Conservation (phyloP, 108 stramenopile genomes). For the Cyclotella atomus region DNA sequence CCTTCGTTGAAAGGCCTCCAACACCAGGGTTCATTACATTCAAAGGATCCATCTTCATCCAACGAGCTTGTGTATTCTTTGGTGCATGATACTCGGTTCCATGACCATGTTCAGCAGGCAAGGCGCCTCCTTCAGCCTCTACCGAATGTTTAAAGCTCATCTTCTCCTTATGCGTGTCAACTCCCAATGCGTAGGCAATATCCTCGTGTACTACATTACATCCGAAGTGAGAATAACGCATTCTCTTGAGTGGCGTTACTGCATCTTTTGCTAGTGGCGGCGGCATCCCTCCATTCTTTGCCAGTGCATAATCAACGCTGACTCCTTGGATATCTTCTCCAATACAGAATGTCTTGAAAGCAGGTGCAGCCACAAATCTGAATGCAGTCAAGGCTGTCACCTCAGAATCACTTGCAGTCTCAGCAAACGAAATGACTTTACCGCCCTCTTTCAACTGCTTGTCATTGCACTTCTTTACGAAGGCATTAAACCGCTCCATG, state of each 20-base stretch:
- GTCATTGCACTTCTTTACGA: conserved; percentile 57
- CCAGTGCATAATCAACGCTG: conserved; percentile 83
- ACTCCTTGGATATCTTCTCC: conserved; percentile 80
- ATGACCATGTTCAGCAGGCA: conserved; percentile 89
- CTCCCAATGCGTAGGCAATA: conserved; percentile 69
- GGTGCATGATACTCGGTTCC: conserved; percentile 88
- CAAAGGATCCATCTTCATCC: conserved; percentile 86
- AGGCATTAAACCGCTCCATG: conserved; percentile 63
- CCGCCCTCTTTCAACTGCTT: conserved; percentile 50
- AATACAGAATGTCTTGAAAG: conserved; percentile 78
- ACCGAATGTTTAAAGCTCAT: conserved; percentile 72
- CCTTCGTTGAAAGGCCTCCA: conserved; percentile 60
- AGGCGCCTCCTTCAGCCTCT: conserved; percentile 58
- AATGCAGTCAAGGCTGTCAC: conserved; percentile 66
- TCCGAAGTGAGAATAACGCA: conserved; percentile 89
- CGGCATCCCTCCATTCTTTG: conserved; percentile 61
- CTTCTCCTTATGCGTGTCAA: conserved; percentile 74
- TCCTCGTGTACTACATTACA: conserved; percentile 93
- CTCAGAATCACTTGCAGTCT: conserved; percentile 44
- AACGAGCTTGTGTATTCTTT: conserved; percentile 61
- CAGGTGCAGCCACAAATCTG: conserved; percentile 82
- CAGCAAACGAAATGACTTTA: conserved; percentile 36
- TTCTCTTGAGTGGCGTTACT: conserved; percentile 66
- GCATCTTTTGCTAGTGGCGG: conserved; percentile 49
- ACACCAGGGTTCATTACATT: conserved; percentile 90